These are phyloP conservation scores for Neonectria neomacrospora DNA, from an alignment of 2,329 filamentous ascomycete genomes.

Conservation along the genomic window DNA sequence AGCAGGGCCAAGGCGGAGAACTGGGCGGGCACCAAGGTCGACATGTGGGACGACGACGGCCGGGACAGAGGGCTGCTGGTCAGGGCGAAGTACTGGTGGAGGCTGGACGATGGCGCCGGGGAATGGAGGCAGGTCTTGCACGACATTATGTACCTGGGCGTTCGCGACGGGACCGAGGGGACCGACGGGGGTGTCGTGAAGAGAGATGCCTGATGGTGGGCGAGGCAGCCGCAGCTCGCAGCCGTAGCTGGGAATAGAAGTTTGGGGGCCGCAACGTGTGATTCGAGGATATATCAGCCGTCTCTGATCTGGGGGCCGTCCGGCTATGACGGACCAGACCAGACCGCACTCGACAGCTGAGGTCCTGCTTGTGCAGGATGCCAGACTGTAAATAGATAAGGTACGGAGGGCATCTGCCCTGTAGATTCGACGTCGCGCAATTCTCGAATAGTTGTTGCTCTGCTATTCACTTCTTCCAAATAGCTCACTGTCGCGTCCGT, in stretches of 20 bases:
- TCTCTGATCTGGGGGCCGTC: too few relatives aligned
- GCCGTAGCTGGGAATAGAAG: neutral
- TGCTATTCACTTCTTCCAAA: too few relatives aligned
- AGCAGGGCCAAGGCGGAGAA: slow-evolving; percentile 28
- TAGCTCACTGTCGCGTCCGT: too few relatives aligned
- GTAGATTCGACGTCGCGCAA: too few relatives aligned
- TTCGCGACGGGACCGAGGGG: slow-evolving; percentile 20
- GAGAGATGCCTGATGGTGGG: neutral
- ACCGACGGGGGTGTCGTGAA: neutral
- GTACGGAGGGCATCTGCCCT: too few relatives aligned
- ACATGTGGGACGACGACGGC: slow-evolving; percentile 41
- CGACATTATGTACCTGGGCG: slow-evolving; percentile 24
- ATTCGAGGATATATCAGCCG: too few relatives aligned
- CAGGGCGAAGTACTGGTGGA: slow-evolving; percentile 49
- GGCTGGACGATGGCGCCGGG: slow-evolving; percentile 27
- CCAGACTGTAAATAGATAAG: too few relatives aligned
- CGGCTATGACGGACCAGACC: too few relatives aligned
- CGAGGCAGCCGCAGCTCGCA: neutral
- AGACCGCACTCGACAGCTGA: too few relatives aligned
- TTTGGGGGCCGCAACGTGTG: too few relatives aligned
- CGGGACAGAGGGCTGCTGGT: slow-evolving; percentile 30
- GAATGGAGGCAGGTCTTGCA: slow-evolving; percentile 37
- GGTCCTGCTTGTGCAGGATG: too few relatives aligned
- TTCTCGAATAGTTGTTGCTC: too few relatives aligned
- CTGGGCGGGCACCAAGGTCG: slow-evolving; percentile 46